phyloP scores from a whole-genome alignment of 75 land plant genomes.

The Sequoiadendron giganteum region DNA sequence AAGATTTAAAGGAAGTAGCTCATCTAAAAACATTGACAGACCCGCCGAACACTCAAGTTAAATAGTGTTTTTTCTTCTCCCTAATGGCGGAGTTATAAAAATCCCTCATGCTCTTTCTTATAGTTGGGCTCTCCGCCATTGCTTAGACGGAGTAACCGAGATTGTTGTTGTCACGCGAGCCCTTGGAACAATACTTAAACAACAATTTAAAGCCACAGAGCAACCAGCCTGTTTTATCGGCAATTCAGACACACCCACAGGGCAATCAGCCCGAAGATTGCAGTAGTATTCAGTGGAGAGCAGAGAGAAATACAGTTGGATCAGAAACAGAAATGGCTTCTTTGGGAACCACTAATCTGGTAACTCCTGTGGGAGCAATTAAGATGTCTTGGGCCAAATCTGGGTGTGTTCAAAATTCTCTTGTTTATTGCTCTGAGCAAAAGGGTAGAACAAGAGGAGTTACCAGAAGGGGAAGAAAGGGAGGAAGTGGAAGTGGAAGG shows the following conservation, averaged over 20 bases:
- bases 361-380: not conserved
- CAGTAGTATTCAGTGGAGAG: too few relatives aligned
- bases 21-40: not conserved
- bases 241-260: not conserved
- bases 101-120: not conserved
- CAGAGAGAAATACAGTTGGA: not conserved
- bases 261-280: not conserved
- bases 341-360: not conserved
- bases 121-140: not conserved
- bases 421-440: not conserved
- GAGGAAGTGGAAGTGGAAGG: not conserved
- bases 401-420: not conserved
- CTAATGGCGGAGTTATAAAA: not conserved
- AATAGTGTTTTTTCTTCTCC: not conserved
- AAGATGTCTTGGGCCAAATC: not conserved
- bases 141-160: not conserved
- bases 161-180: not conserved
- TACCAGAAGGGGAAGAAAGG: not conserved
- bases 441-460: not conserved
- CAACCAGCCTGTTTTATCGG: not conserved
- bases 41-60: not conserved
- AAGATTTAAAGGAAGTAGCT: not conserved
- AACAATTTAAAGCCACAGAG: not conserved
- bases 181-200: not conserved
- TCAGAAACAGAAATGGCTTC: slow-evolving; percentile 1